Base-by-base conservation (phyloP, 192 early-diverging fungal species). In the Funneliformis mosseae region DNA sequence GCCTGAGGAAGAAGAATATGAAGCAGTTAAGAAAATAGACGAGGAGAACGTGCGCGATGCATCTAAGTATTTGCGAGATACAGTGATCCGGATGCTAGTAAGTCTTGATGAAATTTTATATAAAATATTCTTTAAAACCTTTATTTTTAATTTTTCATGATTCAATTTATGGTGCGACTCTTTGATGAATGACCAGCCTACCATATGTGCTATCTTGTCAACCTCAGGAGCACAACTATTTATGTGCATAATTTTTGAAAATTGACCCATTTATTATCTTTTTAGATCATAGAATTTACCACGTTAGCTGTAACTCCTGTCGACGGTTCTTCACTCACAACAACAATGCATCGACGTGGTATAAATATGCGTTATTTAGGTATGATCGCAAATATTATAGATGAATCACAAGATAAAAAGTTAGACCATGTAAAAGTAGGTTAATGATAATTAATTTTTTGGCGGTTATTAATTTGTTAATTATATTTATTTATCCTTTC, bases 281-380 rank as follows among this genome's bases (percentile, higher is more conserved):
- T 21, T 80, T 80, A 87, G 85, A 86, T 88, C 5, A 81, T 90
- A 74, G 90, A 92, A 81, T 95, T 82, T 82, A 87, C 86, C 7
- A 86, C 91, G n/a, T 93, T 93, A 84, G 80, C 87, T 21, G 89
- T 89, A 18, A 92, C 93, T 2, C 97, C 97, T 33, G 82, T 94
- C 23, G 95, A 96, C 85, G 92, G 93, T 60, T 89, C 89, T 60
- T 87, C 90, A 16, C 86, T 99, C n/a, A 92, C 92, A 12, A 88
- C 87, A 76, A 87, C 91, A 7, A 92, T 99, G 89, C 98, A 99
- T 85, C 93, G 91, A 63, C 95, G 95, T 50, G 98, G 98, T 79
- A 93, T 99, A 86, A 98, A 98, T 85, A 98, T 98, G 95, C 92
- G 98, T 42, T 98, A 97, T 81, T 89, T 99, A 27, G 97, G 97